Conservation (phyloP, 2,329 filamentous ascomycete species). For the Madurella fahalii region DNA sequence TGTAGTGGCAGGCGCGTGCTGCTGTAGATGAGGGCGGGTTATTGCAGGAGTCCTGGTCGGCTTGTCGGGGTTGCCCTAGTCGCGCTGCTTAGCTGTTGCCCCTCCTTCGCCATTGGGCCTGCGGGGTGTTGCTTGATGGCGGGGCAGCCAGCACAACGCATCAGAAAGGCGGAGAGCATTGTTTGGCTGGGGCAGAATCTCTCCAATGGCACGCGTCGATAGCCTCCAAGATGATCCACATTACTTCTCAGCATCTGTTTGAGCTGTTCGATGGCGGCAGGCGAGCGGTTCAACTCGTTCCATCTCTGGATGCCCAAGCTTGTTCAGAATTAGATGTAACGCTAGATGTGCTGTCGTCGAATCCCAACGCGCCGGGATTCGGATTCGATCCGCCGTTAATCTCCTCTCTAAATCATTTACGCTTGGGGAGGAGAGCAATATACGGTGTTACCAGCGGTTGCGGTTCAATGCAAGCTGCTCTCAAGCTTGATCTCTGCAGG, state of each 20-base stretch:
- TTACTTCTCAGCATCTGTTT: constrained; percentile 3
- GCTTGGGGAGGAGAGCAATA: background rate
- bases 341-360: background rate
- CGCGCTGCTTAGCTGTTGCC: constrained; percentile 11
- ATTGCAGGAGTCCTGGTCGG: background rate
- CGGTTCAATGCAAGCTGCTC: background rate
- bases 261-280: constrained; percentile 10
- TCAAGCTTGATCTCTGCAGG: no score
- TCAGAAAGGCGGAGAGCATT: background rate
- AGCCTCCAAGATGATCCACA: background rate
- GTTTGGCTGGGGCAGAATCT: background rate
- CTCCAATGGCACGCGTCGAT: constrained; percentile 6
- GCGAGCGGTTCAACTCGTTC: constrained; percentile 10
- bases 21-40: background rate
- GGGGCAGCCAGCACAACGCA: constrained; percentile 1
- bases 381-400: background rate
- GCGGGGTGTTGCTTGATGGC: constrained; percentile 22
- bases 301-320: background rate
- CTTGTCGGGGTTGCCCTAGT: background rate
- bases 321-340: no score
- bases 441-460: background rate
- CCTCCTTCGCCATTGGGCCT: constrained; percentile 20
- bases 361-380: constrained; percentile 2
- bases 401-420: background rate
- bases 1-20: constrained; percentile 2